Percentiles rank a stretch among this genome's conserved stretches.
These are phyloP conservation scores for Mycena olivaceomarginata DNA, from an alignment of 768 basidiomycete genomes.

Conservation along the genomic window DNA sequence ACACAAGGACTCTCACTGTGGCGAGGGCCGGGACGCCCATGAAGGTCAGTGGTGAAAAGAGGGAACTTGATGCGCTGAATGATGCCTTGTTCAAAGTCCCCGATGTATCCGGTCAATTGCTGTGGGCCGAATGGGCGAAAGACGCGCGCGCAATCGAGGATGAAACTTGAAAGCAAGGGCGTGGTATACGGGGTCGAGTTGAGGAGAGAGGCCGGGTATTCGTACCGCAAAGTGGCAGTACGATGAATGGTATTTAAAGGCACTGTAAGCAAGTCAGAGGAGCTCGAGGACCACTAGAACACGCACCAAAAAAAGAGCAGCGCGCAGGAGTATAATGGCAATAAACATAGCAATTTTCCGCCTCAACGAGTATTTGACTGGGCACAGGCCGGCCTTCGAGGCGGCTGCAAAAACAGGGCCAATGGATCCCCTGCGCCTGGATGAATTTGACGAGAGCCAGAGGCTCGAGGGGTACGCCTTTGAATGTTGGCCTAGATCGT, in stretches of 20 bases:
- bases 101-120: not conserved
- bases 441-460: not conserved
- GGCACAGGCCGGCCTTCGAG: not conserved
- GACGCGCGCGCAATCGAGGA: not conserved
- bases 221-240: not conserved
- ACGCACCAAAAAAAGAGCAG: not conserved
- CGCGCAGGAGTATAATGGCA: not conserved
- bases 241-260: not conserved
- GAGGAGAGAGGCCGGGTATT: not conserved
- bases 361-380: not conserved
- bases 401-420: not conserved
- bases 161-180: not conserved
- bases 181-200: not conserved
- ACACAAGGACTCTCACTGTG: conserved; percentile 57
- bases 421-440: not conserved
- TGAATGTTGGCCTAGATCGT: not conserved
- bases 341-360: not conserved
- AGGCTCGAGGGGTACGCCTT: not conserved
- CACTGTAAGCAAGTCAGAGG: not conserved
- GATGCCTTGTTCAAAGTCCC: not conserved
- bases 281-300: too few species aligned
- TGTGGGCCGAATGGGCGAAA: not conserved
- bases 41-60: not conserved
- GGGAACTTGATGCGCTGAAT: not conserved
- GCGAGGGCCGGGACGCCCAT: not conserved